These are phyloP conservation scores for Talaromyces ruber DNA, from an alignment of 495 filamentous ascomycete species.

Conservation along the genomic window DNA sequence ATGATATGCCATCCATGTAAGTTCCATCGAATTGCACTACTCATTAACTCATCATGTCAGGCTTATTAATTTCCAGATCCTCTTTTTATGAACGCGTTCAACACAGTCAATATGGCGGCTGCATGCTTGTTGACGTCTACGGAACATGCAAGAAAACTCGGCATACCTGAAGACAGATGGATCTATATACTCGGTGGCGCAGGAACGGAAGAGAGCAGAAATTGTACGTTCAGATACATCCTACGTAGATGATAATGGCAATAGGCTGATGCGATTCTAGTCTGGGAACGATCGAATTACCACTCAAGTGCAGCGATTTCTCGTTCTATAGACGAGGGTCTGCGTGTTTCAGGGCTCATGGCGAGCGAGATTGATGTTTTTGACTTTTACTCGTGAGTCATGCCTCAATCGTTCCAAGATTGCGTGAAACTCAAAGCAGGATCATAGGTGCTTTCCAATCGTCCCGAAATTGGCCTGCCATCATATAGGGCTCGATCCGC, in stretches of 20 bases:
- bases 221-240: slow-evolving; percentile 25
- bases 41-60: background rate
- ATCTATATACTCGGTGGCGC: slow-evolving; percentile 49
- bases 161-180: slow-evolving; percentile 40
- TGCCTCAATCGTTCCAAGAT: background rate
- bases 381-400: slow-evolving; percentile 44
- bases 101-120: slow-evolving; percentile 45
- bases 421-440: background rate
- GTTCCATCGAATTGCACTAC: background rate
- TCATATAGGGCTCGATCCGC: slow-evolving; percentile 39
- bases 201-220: slow-evolving; percentile 35
- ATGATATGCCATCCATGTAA: slow-evolving; percentile 48
- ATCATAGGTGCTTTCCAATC: slow-evolving; percentile 44
- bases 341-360: slow-evolving; percentile 22
- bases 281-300: slow-evolving; percentile 47
- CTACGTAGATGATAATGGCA: background rate
- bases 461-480: slow-evolving; percentile 48
- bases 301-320: slow-evolving; percentile 41
- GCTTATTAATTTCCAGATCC: slow-evolving; percentile 31
- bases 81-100: slow-evolving; percentile 54
- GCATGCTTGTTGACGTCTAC: slow-evolving; percentile 44
- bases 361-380: slow-evolving; percentile 40
- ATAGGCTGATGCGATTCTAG: slow-evolving; percentile 14
- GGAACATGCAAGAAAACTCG: slow-evolving; percentile 36
- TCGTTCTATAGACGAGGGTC: slow-evolving; percentile 35